Percentiles rank a stretch among this genome's conserved stretches.
phyloP scores from a whole-genome alignment of 1,284 basidiomycete species.

The Tilletia caries region DNA sequence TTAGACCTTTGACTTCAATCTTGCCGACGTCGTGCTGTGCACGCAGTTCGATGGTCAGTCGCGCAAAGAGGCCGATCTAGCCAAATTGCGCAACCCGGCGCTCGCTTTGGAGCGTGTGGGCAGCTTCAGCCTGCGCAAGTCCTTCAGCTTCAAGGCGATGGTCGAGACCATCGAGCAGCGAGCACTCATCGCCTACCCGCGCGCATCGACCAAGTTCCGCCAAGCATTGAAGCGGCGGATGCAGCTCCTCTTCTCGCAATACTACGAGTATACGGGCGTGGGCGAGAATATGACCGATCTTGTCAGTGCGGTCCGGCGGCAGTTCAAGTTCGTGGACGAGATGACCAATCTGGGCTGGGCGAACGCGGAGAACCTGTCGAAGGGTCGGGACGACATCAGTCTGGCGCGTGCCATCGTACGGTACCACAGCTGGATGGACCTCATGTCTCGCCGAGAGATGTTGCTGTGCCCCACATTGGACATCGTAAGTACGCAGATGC shows the following conservation, averaged over 20 bases:
- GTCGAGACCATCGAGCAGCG: not conserved
- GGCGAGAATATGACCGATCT: conserved; percentile 12
- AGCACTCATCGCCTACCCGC: not conserved
- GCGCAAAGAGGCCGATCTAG: not conserved
- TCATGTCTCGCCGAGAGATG: conserved; percentile 18
- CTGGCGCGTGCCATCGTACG: conserved; percentile 25
- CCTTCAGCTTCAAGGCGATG: not conserved
- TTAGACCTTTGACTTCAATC: not conserved
- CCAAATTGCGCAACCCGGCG: not conserved
- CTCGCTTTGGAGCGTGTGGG: not conserved
- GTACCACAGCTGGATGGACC: conserved; percentile 34
- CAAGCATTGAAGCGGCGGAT: conserved; percentile 6
- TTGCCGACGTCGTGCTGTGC: conserved; percentile 4
- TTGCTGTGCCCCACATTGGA: conserved; percentile 38
- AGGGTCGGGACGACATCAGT: conserved; percentile 13
- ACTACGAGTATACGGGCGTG: conserved; percentile 10
- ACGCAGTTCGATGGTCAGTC: not conserved
- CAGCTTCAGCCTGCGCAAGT: not conserved
- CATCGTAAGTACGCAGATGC: conserved; percentile 20
- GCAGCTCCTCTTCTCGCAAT: conserved; percentile 11
- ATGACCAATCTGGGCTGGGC: conserved; percentile 22
- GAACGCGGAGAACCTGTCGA: not conserved
- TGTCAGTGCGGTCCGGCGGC: conserved; percentile 16
- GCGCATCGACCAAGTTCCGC: not conserved
- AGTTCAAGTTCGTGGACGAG: conserved; percentile 22